phyloP scores from a whole-genome alignment of 1,139 yeast species.

The Entelexis sorbosivorans region DNA sequence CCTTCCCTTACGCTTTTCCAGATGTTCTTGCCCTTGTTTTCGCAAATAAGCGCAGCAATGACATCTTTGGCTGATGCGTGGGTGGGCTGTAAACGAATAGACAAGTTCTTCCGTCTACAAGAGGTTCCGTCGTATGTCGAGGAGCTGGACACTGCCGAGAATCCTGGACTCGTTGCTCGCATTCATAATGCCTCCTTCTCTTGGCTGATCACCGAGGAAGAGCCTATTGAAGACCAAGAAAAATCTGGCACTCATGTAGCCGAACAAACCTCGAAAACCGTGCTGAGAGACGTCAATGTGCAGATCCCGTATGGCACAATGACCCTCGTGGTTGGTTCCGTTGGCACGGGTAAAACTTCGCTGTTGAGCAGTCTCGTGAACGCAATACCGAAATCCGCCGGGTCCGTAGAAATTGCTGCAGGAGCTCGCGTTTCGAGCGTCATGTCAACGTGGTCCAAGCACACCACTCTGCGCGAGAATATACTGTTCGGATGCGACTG shows the following conservation, averaged over 20 bases:
- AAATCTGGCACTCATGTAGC: not conserved
- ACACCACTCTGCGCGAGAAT: conserved; percentile 65
- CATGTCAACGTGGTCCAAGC: conserved; percentile 69
- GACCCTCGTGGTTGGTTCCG: conserved; percentile 54
- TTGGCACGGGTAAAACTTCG: conserved; percentile 64
- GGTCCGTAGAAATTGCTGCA: conserved; percentile 35
- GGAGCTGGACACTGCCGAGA: not conserved
- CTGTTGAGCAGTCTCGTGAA: conserved; percentile 53
- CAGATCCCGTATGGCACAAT: conserved; percentile 45
- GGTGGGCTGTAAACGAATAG: conserved; percentile 50
- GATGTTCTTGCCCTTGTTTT: conserved; percentile 56
- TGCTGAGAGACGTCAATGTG: conserved; percentile 33
- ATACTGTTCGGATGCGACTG: conserved; percentile 57
- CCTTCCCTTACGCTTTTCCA: conserved; percentile 69
- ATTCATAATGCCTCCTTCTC: conserved; percentile 11
- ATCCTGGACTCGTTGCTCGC: not conserved
- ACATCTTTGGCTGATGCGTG: conserved; percentile 52
- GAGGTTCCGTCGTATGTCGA: conserved; percentile 30
- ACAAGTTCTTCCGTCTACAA: conserved; percentile 41
- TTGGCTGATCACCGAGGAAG: conserved; percentile 3
- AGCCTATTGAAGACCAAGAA: not conserved
- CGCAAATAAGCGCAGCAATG: conserved; percentile 49
- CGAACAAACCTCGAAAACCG: conserved; percentile 3
- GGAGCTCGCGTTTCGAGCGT: conserved; percentile 34
- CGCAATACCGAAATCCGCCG: conserved; percentile 42